Evolutionary conservation across 352 stramenopile species (phyloP), one percentile per base, ranked within the genome.

Genomic region (Globisporangium polare): DNA sequence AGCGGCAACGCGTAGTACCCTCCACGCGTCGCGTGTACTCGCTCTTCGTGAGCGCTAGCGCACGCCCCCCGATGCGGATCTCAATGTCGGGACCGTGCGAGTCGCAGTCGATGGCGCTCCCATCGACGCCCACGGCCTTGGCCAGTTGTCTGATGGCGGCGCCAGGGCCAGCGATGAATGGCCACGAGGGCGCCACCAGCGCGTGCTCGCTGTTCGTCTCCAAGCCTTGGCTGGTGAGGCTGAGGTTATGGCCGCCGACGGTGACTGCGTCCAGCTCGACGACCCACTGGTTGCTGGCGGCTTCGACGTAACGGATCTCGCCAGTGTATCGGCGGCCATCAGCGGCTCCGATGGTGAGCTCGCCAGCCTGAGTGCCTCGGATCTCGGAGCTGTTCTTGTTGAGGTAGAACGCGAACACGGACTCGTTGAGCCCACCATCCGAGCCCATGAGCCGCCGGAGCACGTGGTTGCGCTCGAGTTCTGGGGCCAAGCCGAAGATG

Each of bases 321-420:
- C 62, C 62, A 26, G 31, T 53, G 26, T 63, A 67, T 35, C 50
- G 62, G 13, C 35, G 20, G 20, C 31, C 31, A 35, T 63, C 18
- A 17, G 33, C 24, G 12, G 20, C 37, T 18, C 62, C 62, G 33
- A 67, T 43, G 24, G 47, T 59, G 33, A 67, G 26, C 22, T 51
- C 62, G 9, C 62, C 49, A 2, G 27, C 42, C 17, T 45, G 39
- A 10, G 9, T 6, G 4, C 17, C 13, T 7, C 6, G 15, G 9
- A 1, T n/a, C 18, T 45, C 17, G 7, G 39, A 20, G 5, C 17
- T 52, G 39, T 46, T 7, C 17, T 53, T 39, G 31, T 27, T 22
- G 3, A 63, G 5, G 39, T 63, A 47, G 33, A 67, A 29, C 29
- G 62, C 43, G 35, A 63, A 67, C 26, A 67, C 54, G 35, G 62